Evolutionary conservation across 2,329 filamentous ascomycete species (phyloP), one percentile per base, ranked within the genome.

Genomic region (Raffaelea ambrosiae): DNA sequence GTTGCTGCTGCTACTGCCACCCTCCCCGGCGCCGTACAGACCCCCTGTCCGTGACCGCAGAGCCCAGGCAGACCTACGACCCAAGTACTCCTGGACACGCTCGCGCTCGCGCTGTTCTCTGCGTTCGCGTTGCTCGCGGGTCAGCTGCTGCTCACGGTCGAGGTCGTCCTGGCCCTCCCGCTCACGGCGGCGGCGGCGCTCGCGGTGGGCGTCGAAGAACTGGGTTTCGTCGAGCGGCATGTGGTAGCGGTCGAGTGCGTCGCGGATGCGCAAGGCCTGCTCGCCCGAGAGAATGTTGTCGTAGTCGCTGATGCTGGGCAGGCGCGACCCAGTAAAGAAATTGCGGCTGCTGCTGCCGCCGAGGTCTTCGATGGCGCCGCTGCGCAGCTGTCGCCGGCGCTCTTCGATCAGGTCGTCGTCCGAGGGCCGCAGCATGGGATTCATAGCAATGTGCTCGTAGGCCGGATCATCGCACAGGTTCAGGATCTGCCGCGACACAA

Each of bases 401-500:
- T 66, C 47, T 77, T 72, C 44, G 76, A 63, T 35, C 77, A 65
- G 48, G 72, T 66, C 51, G 10, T 40, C 44, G 29, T 23, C 48
- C 21, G 16, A n/a, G 8, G 35, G 20, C 16, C 33, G 44, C 4
- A 47, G 26, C 10, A 46, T 39, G 21, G 49, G 47, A 8, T 75
- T 71, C 13, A 83, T 70, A 40, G 71, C 67, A 18, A 83, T 60
- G 50, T 75, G 74, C 47, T 79, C 71, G 44, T 81, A 74, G 2
- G 4, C 22, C 13, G n/a, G 5, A n/a, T 78, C 72, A 14, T 71
- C 70, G 54, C 82, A 76, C 39, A 91, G 71, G 23, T 76, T 68
- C 26, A 93, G 70, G 29, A 85, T 74, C 60, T 93, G 87, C 41
- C 83, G 79, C 45, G 79, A 73, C 42, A 75, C 70, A 52, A 88